A percentile compares a stretch with the other conserved stretches of the same genome.
Conservation (phyloP, 2,329 filamentous ascomycete genomes). For the Madurella mycetomatis region DNA sequence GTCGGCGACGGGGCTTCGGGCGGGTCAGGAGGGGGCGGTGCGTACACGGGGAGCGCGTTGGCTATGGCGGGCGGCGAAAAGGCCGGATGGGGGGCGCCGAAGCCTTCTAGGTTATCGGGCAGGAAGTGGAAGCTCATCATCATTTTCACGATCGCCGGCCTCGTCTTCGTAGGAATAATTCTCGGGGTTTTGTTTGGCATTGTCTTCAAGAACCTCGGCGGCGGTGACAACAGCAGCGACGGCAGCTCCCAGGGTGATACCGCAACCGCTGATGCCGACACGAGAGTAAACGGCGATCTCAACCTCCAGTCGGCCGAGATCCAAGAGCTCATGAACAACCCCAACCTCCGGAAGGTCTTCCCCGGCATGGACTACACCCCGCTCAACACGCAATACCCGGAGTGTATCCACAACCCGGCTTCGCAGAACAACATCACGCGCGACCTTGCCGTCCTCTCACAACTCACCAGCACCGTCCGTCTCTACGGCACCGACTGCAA, state of each 20-base stretch:
- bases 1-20: conserved; percentile 2
- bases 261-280: conserved; percentile 56
- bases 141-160: conserved; percentile 55
- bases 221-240: conserved; percentile 20
- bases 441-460: conserved; percentile 83
- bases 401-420: conserved; percentile 70
- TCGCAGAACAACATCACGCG: conserved; percentile 93
- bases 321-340: conserved; percentile 74
- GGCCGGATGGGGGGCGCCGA: conserved; percentile 51
- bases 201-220: conserved; percentile 47
- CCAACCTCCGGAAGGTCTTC: conserved; percentile 84
- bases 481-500: conserved; percentile 97
- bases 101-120: conserved; percentile 52
- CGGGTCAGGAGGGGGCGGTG: not conserved
- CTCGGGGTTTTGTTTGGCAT: conserved; percentile 72
- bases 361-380: conserved; percentile 95
- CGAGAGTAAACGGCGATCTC: conserved; percentile 63
- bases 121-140: conserved; percentile 70
- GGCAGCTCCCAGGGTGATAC: conserved; percentile 30
- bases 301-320: conserved; percentile 73
- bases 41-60: not conserved
- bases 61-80: conserved; percentile 51
- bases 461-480: conserved; percentile 81
- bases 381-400: conserved; percentile 83
- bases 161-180: conserved; percentile 67